Evolutionary conservation across 805 yeast species (phyloP), one percentile per base, ranked within the genome.

Genomic region (Barnettozyma californica): DNA sequence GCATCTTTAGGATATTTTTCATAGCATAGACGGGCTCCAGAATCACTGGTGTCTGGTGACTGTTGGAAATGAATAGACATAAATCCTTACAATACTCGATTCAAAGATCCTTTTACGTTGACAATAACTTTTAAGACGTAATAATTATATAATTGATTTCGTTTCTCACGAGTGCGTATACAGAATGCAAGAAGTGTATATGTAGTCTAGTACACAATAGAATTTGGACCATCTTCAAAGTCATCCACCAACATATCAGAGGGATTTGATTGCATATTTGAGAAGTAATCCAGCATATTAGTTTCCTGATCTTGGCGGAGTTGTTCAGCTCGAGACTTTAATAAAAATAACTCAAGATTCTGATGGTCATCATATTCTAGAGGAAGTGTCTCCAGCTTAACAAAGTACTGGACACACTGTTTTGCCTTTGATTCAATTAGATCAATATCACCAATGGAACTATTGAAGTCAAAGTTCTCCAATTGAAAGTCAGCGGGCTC

Each of bases 221-320:
- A 53, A 21, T 53, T 52, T 27, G 55, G 52, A 1, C 54, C 53
- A 37, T 54, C 56, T 3, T 47, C 56, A 41, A 47, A 47, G 8
- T 23, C 50, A 8, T 41, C 41, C 3, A 11, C 45, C 43, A 51
- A 37, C 16, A 51, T 37, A 19, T 47, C 57, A 7, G 58, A 54
- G 1, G 58, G 58, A 16, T 47, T 51, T 3, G 53, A 39, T 26
- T 52, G 47, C 33, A 49, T n/a, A 11, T 36, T 31, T 9, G 47
- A 39, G 14, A 46, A 43, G 20, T 26, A 43, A 6, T 46, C 45
- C 4, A 5, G 9, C 13, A 49, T 13, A 11, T 40, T 40, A n/a
- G 35, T 26, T 5, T 44, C 47, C 4, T 20, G 25, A 26, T 34
- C 39, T 13, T 41, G 38, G 18, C 38, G 38, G 11, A 27, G 23